Percentiles rank a stretch among this genome's conserved stretches.
These are phyloP conservation scores for Basidiobolus meristosporus DNA, from an alignment of 371 early-diverging fungal species.

Conservation along the genomic window DNA sequence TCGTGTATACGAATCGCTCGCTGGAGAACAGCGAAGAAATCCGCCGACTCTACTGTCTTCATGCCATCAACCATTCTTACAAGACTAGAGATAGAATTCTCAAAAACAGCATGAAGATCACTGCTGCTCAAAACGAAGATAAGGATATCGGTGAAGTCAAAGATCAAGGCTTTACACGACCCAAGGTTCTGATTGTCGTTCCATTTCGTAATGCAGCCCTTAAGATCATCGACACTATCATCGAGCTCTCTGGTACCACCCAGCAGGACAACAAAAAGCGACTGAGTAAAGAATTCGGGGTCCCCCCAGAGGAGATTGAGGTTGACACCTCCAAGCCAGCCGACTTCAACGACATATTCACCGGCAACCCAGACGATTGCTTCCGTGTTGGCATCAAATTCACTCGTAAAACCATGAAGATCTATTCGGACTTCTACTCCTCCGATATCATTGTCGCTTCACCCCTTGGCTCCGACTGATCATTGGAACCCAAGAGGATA, in stretches of 20 bases:
- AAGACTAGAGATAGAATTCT: slow-evolving; percentile 51
- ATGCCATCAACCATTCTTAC: slow-evolving; percentile 1
- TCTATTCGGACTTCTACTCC: slow-evolving; percentile 71
- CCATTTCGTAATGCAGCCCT: slow-evolving; percentile 77
- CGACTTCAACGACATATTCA: slow-evolving; percentile 33
- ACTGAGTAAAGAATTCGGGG: slow-evolving; percentile 3
- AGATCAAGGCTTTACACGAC: slow-evolving; percentile 91
- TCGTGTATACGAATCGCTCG: background rate
- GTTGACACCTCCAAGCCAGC: slow-evolving; percentile 16
- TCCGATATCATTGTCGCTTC: slow-evolving; percentile 85
- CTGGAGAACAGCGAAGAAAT: slow-evolving; percentile 5
- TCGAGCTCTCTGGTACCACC: slow-evolving; percentile 54
- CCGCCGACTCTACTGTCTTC: background rate
- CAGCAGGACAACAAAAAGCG: slow-evolving; percentile 27
- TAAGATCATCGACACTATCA: slow-evolving; percentile 54
- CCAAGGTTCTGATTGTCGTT: slow-evolving; percentile 72
- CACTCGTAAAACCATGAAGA: slow-evolving; percentile 60
- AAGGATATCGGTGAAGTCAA: slow-evolving; percentile 44
- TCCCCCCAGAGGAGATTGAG: slow-evolving; percentile 17
- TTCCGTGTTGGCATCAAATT: slow-evolving; percentile 89
- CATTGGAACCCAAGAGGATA: slow-evolving; percentile 64
- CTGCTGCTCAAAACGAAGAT: slow-evolving; percentile 24
- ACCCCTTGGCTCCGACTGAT: slow-evolving; percentile 76
- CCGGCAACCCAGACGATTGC: slow-evolving; percentile 88
- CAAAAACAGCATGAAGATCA: slow-evolving; percentile 59